phyloP scores from a whole-genome alignment of 306 rosid genomes.

The Pterocarpus macrocarpus region DNA sequence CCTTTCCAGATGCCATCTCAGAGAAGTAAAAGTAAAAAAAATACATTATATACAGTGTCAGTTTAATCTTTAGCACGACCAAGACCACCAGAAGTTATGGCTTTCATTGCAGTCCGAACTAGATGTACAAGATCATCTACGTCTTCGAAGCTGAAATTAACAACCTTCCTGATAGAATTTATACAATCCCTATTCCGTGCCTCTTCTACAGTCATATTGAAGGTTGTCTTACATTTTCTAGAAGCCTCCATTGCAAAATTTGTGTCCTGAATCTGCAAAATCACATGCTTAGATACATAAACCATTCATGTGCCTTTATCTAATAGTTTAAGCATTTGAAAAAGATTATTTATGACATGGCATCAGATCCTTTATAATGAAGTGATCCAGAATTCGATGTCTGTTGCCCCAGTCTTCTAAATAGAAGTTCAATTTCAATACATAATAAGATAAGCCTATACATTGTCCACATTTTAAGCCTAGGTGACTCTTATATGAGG shows the following conservation, averaged over 20 bases:
- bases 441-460: too few relatives aligned
- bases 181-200: constrained; percentile 55
- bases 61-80: constrained; percentile 63
- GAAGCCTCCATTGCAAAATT: constrained; percentile 72
- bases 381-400: too few relatives aligned
- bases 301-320: too few relatives aligned
- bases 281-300: not conserved
- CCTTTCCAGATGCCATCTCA: not conserved
- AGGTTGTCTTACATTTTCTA: constrained; percentile 65
- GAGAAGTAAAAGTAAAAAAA: too few relatives aligned
- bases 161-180: constrained; percentile 63
- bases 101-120: constrained; percentile 64
- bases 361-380: too few relatives aligned
- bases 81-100: constrained; percentile 63
- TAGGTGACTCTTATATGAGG: too few relatives aligned
- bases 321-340: too few relatives aligned
- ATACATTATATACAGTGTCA: too few relatives aligned
- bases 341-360: too few relatives aligned
- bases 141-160: constrained; percentile 84
- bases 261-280: constrained; percentile 67
- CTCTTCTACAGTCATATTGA: constrained; percentile 52
- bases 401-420: too few relatives aligned
- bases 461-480: too few relatives aligned
- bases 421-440: too few relatives aligned
- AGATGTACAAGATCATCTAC: constrained; percentile 64